Percentiles rank a stretch among this genome's conserved stretches.
These are phyloP conservation scores for Acacia pycnantha DNA, from an alignment of 331 rosid genomes.

Conservation along the genomic window DNA sequence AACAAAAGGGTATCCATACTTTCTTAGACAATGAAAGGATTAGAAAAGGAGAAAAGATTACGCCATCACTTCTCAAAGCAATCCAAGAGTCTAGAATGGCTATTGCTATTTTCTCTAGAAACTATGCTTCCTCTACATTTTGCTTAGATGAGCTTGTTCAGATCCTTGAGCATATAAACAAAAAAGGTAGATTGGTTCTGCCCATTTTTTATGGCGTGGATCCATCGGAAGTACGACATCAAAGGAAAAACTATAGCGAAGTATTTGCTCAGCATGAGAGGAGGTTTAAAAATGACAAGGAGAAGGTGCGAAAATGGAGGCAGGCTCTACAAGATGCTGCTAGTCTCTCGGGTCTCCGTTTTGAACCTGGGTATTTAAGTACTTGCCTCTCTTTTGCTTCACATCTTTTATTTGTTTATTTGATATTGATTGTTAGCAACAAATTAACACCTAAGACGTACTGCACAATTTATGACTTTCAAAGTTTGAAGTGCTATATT, in stretches of 20 bases:
- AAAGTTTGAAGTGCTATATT: not conserved
- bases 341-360: not conserved
- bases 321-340: not conserved
- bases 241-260: not conserved
- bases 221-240: not conserved
- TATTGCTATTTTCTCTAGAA: not conserved
- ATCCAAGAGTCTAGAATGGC: not conserved
- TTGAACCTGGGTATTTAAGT: not conserved
- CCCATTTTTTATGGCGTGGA: not conserved
- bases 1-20: not conserved
- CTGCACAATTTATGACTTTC: not conserved
- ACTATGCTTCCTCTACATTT: not conserved
- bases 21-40: not conserved
- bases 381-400: not conserved
- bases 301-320: not conserved
- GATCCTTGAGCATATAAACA: not conserved
- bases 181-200: not conserved
- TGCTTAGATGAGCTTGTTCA: conserved; percentile 3
- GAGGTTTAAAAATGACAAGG: not conserved
- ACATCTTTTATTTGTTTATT: not conserved
- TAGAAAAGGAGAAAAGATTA: not conserved
- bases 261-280: not conserved
- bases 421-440: not conserved
- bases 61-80: not conserved
- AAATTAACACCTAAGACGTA: not conserved